These are phyloP conservation scores for Neostapfia colusana DNA, from an alignment of 176 grass and related monocot genomes.

Conservation along the genomic window DNA sequence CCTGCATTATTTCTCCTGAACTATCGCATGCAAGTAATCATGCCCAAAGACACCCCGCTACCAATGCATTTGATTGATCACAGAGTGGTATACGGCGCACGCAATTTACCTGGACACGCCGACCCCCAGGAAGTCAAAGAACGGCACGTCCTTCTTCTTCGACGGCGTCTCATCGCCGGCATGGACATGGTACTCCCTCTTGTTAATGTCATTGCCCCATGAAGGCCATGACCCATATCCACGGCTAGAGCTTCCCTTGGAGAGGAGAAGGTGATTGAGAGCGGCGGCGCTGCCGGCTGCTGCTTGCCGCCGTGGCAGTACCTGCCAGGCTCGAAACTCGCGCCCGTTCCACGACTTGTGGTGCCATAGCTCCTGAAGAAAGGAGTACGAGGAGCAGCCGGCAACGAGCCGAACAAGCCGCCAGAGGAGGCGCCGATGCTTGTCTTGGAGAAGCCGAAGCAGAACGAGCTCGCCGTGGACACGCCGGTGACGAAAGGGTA, in stretches of 20 bases:
- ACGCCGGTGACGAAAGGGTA: neutral
- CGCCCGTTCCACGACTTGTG: neutral
- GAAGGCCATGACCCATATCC: constrained; percentile 20
- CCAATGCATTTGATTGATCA: constrained; percentile 20
- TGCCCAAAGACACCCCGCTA: constrained; percentile 26
- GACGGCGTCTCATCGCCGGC: neutral
- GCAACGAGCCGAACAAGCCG: constrained; percentile 20
- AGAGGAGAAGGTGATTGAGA: constrained; percentile 37
- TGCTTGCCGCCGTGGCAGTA: constrained; percentile 31
- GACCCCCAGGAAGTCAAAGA: constrained; percentile 63
- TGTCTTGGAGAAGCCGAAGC: constrained; percentile 48
- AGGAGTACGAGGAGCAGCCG: neutral
- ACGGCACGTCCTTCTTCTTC: constrained; percentile 41
- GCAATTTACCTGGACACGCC: constrained; percentile 36
- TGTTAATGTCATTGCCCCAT: constrained; percentile 7
- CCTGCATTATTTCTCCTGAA: neutral
- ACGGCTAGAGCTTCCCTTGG: constrained; percentile 11
- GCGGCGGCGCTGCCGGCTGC: constrained; percentile 1
- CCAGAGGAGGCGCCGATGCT: neutral
- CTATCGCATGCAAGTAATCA: constrained; percentile 10
- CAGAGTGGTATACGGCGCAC: neutral
- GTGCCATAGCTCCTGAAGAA: constrained; percentile 33
- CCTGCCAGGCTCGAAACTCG: constrained; percentile 9
- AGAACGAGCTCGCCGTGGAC: neutral
- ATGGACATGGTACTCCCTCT: constrained; percentile 1